phyloP scores from a whole-genome alignment of 805 yeast genomes.

The Helenozyma baotianmanensis region DNA sequence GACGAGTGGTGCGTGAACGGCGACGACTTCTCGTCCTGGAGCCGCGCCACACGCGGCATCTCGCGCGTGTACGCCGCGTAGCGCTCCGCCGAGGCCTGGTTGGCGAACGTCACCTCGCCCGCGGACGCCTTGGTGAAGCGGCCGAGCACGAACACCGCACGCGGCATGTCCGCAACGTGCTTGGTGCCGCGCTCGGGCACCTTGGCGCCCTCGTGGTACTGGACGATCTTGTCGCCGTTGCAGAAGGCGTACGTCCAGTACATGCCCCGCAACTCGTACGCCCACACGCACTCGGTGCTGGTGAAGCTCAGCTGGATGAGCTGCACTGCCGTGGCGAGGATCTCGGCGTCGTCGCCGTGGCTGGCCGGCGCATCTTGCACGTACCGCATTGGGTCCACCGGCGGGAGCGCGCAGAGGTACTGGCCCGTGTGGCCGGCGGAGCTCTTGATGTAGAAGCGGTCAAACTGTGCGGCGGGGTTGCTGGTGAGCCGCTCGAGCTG shows the following conservation, averaged over 20 bases:
- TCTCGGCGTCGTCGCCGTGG: constrained; percentile 1
- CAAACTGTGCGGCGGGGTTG: no score
- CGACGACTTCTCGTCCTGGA: constrained; percentile 13
- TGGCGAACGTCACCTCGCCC: constrained; percentile 6
- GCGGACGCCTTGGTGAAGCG: constrained; percentile 19
- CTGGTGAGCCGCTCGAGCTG: no score
- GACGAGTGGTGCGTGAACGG: constrained; percentile 15
- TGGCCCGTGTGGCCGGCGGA: no score
- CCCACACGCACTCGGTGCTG: constrained; percentile 10
- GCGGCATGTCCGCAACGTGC: constrained; percentile 26
- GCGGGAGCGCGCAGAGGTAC: neutral
- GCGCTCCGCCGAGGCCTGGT: constrained; percentile 18
- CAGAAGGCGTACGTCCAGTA: constrained; percentile 56
- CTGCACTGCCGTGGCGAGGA: constrained; percentile 9
- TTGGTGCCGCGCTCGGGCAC: constrained; percentile 18
- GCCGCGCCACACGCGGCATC: constrained; percentile 18
- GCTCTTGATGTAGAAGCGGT: no score
- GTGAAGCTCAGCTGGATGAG: constrained; percentile 9
- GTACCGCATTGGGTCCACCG: neutral
- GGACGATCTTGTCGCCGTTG: constrained; percentile 44
- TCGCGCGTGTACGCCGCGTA: constrained; percentile 20
- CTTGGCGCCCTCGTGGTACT: constrained; percentile 38
- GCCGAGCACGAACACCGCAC: constrained; percentile 32
- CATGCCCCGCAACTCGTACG: constrained; percentile 25
- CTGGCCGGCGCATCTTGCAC: constrained; percentile 1